Evolutionary conservation across 768 basidiomycete species (phyloP).

Genomic region (Boletus eberwhitei): DNA sequence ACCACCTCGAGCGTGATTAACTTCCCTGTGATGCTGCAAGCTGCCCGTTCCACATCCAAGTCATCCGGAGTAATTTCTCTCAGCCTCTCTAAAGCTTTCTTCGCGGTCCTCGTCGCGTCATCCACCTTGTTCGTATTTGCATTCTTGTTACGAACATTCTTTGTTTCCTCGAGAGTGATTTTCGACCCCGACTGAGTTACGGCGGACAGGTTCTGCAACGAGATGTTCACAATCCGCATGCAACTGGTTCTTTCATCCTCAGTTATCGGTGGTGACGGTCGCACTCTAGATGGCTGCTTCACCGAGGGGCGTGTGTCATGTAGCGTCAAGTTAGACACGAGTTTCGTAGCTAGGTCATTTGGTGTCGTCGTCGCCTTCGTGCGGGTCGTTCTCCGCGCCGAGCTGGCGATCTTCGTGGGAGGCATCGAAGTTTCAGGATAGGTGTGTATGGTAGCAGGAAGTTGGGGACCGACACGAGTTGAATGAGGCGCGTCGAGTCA

Average conservation of each 20-base stretch:
- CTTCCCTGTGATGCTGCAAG: slow-evolving; percentile 63
- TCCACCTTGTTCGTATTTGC: slow-evolving; percentile 34
- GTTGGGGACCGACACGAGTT: background rate
- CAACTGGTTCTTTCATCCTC: slow-evolving; percentile 42
- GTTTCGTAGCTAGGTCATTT: slow-evolving; percentile 11
- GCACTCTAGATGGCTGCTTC: slow-evolving; percentile 21
- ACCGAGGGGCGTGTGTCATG: slow-evolving; percentile 25
- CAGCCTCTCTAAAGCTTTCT: slow-evolving; percentile 44
- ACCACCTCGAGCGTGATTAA: slow-evolving; percentile 70
- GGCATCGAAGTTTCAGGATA: slow-evolving; percentile 7
- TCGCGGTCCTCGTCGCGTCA: slow-evolving; percentile 34
- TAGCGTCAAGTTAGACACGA: slow-evolving; percentile 27
- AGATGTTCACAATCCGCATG: slow-evolving; percentile 64
- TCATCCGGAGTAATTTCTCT: slow-evolving; percentile 44
- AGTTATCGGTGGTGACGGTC: background rate
- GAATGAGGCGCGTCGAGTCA: slow-evolving; percentile 10
- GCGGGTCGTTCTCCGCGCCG: slow-evolving; percentile 12
- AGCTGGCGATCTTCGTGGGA: slow-evolving; percentile 1
- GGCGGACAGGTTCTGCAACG: slow-evolving; percentile 54
- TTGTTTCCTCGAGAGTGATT: slow-evolving; percentile 27
- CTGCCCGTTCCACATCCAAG: slow-evolving; percentile 72
- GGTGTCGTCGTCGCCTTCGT: slow-evolving; percentile 6
- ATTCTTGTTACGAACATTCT: slow-evolving; percentile 17
- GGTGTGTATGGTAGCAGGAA: too few relatives aligned
- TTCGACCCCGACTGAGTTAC: slow-evolving; percentile 63